Conservation (phyloP, 139 green algal species). For the Chlorella sp. region DNA sequence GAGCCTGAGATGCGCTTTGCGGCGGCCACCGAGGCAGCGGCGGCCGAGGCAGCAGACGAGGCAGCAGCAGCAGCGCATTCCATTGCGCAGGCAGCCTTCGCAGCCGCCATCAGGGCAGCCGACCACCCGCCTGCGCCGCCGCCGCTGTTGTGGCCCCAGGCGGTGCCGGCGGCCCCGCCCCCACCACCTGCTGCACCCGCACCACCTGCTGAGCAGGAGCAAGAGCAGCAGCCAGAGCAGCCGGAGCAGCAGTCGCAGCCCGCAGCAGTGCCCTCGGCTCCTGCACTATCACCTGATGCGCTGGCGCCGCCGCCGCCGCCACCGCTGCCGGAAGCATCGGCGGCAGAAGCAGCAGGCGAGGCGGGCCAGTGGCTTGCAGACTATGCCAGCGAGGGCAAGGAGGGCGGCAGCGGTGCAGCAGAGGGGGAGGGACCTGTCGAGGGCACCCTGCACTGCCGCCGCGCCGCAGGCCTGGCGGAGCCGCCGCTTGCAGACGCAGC, state of each 20-base stretch:
- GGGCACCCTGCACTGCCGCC: not conserved
- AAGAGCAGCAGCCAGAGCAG: not conserved
- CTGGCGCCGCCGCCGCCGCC: not conserved
- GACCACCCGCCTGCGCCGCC: not conserved
- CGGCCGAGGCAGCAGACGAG: slow-evolving; percentile 9
- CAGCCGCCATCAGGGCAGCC: not conserved
- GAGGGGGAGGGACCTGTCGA: not conserved
- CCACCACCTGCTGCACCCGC: not conserved
- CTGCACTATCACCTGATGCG: not conserved
- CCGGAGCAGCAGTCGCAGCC: not conserved
- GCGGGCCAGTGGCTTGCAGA: slow-evolving; percentile 2
- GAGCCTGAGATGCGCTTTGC: slow-evolving; percentile 7
- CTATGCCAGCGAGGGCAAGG: not conserved
- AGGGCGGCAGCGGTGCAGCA: not conserved
- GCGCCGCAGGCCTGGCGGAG: not conserved
- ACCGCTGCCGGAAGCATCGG: not conserved
- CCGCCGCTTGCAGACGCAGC: slow-evolving; percentile 5
- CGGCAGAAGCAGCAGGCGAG: not conserved
- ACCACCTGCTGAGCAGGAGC: not conserved
- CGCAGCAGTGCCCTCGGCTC: not conserved
- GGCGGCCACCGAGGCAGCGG: not conserved
- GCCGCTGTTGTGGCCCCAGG: not conserved
- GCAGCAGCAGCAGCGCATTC: not conserved
- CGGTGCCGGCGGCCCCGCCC: too few species aligned
- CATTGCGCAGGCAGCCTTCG: slow-evolving; percentile 15